Base-by-base conservation (phyloP, 2,329 filamentous ascomycete species). In the Zarea fungicola region DNA sequence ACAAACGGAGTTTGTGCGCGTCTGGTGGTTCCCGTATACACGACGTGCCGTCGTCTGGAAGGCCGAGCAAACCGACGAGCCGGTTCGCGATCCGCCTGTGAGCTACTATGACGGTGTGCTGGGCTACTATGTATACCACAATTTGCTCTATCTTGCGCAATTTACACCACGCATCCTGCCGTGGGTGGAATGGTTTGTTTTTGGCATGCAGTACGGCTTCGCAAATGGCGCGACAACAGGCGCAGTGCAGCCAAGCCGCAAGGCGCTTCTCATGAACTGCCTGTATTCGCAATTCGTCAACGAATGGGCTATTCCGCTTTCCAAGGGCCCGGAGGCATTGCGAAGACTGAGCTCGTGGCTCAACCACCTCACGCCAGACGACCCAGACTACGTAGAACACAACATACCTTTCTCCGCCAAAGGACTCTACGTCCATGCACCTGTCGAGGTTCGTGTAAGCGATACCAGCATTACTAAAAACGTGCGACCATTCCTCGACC, bases 221-320 rank as follows among this genome's bases (percentile, higher is more conserved):
- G 74, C 74, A 28, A 80, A 88, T 52, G 83, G 82, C 42, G 77
- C 76, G 3, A 76, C 77, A 45, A 85, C 82, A 34, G 75, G 77
- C n/a, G 92, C 86, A 6, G 80, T 96, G 16, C 87, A 96, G 66
- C 83, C 85, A 19, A 87, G 86, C 54, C 82, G 86, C 52, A 74
- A 85, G 55, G 92, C 90, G 11, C 78, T 97, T 39, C 76, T 96
- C 45, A 92, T 99, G 87, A 93, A 99, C 72, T 99, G 93, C 62
- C 79, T 97, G 6, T 99, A 96, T 73, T 92, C 87, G n/a, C 93
- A 99, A 63, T 96, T 89, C 60, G 93, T 99, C 56, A 96, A 99
- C 65, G 93, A 99, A 65, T 99, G 93, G 93, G 92, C 92, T 1
- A 78, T 99, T 6, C 92, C 93, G 1, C 76, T 99, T 1, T 74